Conservation (phyloP, 495 filamentous ascomycete genomes). For the Neurospora sp. region DNA sequence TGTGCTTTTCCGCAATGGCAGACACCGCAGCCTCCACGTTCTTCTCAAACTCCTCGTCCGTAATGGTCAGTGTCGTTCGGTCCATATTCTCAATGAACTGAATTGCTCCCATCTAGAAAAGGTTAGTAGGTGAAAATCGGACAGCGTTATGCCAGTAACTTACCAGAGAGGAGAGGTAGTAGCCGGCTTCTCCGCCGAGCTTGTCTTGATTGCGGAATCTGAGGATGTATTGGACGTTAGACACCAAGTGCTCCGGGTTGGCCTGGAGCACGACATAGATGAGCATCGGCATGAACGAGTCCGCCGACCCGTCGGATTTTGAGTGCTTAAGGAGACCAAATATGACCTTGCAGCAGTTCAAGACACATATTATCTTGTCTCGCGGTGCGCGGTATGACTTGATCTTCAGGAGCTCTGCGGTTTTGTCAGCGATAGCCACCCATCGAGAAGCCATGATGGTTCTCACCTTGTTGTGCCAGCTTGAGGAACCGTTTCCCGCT, state of each 20-base stretch:
- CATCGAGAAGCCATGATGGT: background rate
- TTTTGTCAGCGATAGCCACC: constrained; percentile 18
- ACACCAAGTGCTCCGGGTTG: constrained; percentile 89
- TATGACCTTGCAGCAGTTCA: constrained; percentile 99
- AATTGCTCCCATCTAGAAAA: constrained; percentile 75
- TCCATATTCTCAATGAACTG: constrained; percentile 97
- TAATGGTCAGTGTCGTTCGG: constrained; percentile 84
- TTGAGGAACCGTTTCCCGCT: constrained; percentile 78
- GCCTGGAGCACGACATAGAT: constrained; percentile 94
- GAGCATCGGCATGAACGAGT: constrained; percentile 89
- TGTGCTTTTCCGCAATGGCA: constrained; percentile 86
- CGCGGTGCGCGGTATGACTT: constrained; percentile 89
- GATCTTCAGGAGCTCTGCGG: constrained; percentile 79
- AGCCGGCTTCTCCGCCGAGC: constrained; percentile 89
- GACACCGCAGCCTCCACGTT: constrained; percentile 94
- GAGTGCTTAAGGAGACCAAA: constrained; percentile 93
- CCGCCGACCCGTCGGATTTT: constrained; percentile 87
- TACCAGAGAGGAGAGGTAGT: constrained; percentile 94
- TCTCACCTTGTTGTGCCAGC: constrained; percentile 76
- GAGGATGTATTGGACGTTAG: constrained; percentile 96
- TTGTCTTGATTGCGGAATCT: constrained; percentile 97
- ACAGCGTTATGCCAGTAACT: constrained; percentile 12
- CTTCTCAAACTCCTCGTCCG: constrained; percentile 87
- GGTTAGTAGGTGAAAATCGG: constrained; percentile 4
- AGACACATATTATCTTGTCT: constrained; percentile 95